Conservation (phyloP, 345 rosid genomes). For the Populus pruinosa region DNA sequence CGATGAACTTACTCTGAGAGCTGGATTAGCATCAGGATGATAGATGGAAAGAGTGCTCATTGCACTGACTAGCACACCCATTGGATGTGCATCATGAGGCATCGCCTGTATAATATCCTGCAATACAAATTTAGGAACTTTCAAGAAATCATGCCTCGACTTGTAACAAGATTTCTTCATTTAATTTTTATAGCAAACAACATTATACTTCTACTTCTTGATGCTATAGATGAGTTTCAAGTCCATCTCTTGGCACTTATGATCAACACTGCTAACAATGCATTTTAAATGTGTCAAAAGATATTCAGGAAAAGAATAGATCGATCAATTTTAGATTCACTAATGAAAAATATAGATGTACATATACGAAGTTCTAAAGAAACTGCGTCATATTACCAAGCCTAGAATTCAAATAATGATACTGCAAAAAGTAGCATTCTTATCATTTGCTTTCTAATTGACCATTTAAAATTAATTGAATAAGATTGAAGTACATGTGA, state of each 20-base stretch:
- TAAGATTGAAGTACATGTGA: no score
- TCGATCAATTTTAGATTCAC: no score
- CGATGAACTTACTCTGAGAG: slow-evolving; percentile 67
- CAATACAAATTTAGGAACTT: slow-evolving; percentile 18
- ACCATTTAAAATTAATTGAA: no score
- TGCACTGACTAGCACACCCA: slow-evolving; percentile 96
- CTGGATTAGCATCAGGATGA: slow-evolving; percentile 99
- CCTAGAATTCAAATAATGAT: no score
- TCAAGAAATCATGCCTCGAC: slow-evolving; percentile 5
- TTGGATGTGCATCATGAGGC: slow-evolving; percentile 99
- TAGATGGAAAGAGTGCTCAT: slow-evolving; percentile 97
- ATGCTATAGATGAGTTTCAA: neutral
- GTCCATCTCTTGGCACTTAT: neutral
- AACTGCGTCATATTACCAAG: no score
- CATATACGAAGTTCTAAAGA: no score
- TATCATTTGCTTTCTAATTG: no score
- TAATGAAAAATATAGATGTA: no score
- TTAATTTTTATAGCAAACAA: neutral
- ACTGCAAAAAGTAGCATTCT: no score
- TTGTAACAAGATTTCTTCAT: neutral
- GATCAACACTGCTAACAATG: neutral
- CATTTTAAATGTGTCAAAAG: no score
- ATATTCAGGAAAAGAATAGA: neutral
- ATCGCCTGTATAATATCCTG: slow-evolving; percentile 90
- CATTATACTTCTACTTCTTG: neutral